phyloP scores from a whole-genome alignment of 2,329 filamentous ascomycete genomes.

The Trichoderma simmonsii region DNA sequence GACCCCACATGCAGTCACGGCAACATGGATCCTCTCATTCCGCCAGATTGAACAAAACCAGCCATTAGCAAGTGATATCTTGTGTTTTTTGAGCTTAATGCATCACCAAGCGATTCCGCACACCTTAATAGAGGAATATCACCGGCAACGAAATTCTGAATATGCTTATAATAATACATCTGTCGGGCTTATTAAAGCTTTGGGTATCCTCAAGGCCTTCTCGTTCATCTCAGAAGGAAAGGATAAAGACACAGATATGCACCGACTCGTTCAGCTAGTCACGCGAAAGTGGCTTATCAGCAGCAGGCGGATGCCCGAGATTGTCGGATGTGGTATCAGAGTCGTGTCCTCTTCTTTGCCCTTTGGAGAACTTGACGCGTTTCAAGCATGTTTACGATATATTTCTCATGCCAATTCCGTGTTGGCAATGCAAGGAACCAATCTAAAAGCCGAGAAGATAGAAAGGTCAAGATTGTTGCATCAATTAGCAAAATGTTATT shows the following conservation, averaged over 20 bases:
- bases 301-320: neutral
- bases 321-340: neutral
- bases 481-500: neutral
- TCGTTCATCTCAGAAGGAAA: conserved; percentile 25
- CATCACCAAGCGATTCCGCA: neutral
- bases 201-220: conserved; percentile 30
- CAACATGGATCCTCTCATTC: neutral
- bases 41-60: neutral
- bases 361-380: neutral
- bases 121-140: neutral
- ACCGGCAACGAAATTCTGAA: neutral
- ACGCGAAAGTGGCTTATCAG: conserved; percentile 30
- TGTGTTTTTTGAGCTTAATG: neutral
- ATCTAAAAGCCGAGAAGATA: neutral
- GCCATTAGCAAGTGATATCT: neutral
- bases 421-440: neutral
- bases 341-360: neutral
- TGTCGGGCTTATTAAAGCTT: conserved; percentile 16
- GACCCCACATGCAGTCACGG: neutral
- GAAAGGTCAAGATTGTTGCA: fast-evolving
- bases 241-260: conserved; percentile 26
- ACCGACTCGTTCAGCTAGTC: conserved; percentile 34
- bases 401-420: neutral
- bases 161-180: neutral
- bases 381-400: neutral